Evolutionary conservation across 2,329 filamentous ascomycete genomes (phyloP).

Genomic region (Exophiala dermatitidis): DNA sequence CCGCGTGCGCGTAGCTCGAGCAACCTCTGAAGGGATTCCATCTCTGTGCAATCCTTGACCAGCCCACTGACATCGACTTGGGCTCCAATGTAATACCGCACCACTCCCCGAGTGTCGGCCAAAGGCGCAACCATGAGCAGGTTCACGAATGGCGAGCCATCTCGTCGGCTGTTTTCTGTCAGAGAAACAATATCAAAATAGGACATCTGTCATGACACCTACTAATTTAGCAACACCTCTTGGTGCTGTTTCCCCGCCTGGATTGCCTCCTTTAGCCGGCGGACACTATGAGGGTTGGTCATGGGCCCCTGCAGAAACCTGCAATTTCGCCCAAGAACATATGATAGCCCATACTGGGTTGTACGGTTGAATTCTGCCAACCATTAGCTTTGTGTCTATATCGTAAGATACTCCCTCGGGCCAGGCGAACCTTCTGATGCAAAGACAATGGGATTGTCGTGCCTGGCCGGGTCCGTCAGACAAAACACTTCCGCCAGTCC

Average conservation of each 20-base stretch:
- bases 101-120: conserved; percentile 58
- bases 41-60: conserved; percentile 57
- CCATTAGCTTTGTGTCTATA: conserved; percentile 2
- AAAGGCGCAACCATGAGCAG: conserved; percentile 67
- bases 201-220: conserved; percentile 26
- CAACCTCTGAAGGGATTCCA: conserved; percentile 54
- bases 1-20: conserved; percentile 31
- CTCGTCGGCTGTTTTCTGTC: conserved; percentile 48
- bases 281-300: conserved; percentile 57
- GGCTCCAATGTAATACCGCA: conserved; percentile 65
- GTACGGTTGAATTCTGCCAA: conserved; percentile 61
- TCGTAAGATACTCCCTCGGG: not conserved
- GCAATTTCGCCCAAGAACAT: conserved; percentile 68
- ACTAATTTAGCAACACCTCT: conserved; percentile 71
- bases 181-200: not conserved
- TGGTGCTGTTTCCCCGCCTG: conserved; percentile 60
- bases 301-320: conserved; percentile 70
- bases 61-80: conserved; percentile 66
- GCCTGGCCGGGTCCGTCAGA: conserved; percentile 63
- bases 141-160: conserved; percentile 71
- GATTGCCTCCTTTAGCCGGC: conserved; percentile 56
- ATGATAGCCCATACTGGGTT: conserved; percentile 66
- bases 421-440: conserved; percentile 57
- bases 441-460: conserved; percentile 70
- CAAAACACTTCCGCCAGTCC: conserved; percentile 71